Percentiles rank a stretch among this genome's conserved stretches.
Conservation (phyloP, 2,329 filamentous ascomycete genomes). For the Neophaeococcomyces mojaviensis region DNA sequence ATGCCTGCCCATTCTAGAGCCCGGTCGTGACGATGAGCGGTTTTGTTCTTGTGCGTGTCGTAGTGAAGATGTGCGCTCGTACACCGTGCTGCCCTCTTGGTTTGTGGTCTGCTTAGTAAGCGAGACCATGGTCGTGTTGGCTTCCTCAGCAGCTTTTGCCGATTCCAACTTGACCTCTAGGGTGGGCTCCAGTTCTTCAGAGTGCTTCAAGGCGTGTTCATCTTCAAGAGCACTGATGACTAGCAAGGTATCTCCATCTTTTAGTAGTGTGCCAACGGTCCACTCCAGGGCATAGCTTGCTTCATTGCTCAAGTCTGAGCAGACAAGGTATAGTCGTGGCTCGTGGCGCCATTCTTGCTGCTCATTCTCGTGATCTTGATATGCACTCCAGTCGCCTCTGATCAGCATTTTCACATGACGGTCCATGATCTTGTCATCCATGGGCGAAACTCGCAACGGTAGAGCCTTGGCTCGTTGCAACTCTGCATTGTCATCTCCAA, state of each 20-base stretch:
- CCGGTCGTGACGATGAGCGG: background rate
- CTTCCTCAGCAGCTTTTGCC: conserved; percentile 65
- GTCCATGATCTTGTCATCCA: conserved; percentile 65
- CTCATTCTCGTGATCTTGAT: conserved; percentile 58
- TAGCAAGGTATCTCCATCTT: conserved; percentile 88
- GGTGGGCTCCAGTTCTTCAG: conserved; percentile 24
- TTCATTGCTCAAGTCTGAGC: conserved; percentile 89
- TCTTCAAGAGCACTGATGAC: conserved; percentile 93
- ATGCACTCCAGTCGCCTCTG: conserved; percentile 66
- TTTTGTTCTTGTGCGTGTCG: background rate
- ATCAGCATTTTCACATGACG: conserved; percentile 84
- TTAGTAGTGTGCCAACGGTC: conserved; percentile 90
- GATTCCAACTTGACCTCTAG: conserved; percentile 60
- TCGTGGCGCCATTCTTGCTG: conserved; percentile 65
- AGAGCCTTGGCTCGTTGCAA: conserved; percentile 84
- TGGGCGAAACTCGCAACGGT: conserved; percentile 68
- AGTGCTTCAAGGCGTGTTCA: conserved; percentile 46
- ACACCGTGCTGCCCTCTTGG: conserved; percentile 21
- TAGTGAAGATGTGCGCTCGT: background rate
- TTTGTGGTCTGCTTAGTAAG: conserved; percentile 42
- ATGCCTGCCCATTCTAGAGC: conserved; percentile 33
- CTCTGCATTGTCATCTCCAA: conserved; percentile 23
- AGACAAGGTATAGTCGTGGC: conserved; percentile 86
- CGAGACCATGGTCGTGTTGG: conserved; percentile 62
- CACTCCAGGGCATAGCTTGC: conserved; percentile 92